Evolutionary conservation across 140 eudicot species (phyloP).

Genomic region (Anethum foeniculum): DNA sequence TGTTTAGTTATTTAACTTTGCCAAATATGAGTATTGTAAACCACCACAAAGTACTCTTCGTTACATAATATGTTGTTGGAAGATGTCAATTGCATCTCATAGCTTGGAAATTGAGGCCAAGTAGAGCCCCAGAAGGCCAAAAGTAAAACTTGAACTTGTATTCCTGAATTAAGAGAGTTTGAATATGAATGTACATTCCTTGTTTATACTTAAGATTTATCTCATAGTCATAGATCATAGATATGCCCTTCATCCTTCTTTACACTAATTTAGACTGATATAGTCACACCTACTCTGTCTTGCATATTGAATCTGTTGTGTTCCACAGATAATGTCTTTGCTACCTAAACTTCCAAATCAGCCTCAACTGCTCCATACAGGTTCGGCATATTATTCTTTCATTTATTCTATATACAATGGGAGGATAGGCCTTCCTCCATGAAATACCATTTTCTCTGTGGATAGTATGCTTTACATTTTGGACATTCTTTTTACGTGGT

Average conservation of each 20-base stretch:
- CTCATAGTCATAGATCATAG: not conserved
- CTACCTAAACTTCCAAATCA: constrained; percentile 91
- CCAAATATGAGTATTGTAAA: not conserved
- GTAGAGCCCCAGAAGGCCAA: not conserved
- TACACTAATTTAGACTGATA: not conserved
- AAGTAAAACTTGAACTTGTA: not conserved
- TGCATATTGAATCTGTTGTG: constrained; percentile 6
- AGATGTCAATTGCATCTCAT: not conserved
- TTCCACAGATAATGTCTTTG: constrained; percentile 76
- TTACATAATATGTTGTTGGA: not conserved
- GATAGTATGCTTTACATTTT: not conserved
- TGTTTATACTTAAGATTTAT: not conserved
- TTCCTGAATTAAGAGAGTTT: not conserved
- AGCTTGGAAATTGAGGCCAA: not conserved
- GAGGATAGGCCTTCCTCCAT: not conserved
- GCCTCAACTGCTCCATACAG: constrained; percentile 86
- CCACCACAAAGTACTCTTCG: not conserved
- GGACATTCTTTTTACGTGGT: not conserved
- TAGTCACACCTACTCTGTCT: not conserved
- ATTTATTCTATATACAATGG: not conserved
- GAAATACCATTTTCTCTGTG: not conserved
- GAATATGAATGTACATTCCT: not conserved
- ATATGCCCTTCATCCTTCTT: not conserved
- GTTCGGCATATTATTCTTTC: constrained; percentile 28
- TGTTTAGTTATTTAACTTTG: not conserved